Evolutionary conservation across 371 early-diverging fungal species (phyloP), one percentile per base, ranked within the genome.

Genomic region (Quaeritorhiza haematococci): DNA sequence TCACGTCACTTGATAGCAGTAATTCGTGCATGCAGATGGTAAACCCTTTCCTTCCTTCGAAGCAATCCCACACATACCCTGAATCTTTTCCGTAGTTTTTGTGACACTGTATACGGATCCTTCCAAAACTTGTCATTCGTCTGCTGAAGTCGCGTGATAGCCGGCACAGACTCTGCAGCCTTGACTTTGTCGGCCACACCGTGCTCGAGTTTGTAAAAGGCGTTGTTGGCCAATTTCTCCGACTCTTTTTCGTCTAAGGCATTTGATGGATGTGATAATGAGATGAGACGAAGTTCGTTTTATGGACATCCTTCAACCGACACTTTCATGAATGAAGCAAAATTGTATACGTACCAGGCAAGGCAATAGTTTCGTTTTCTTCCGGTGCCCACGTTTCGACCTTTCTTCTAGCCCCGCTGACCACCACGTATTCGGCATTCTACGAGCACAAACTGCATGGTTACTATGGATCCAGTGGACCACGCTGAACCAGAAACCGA

Each of bases 381-480:
- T 84, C 83, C 3, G 88, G 76, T 15, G 78, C 78, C 78, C 84
- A 91, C 32, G 76, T 79, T 59, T 90, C 92, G 5, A 84, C 78
- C 50, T 90, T 89, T 56, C 82, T 72, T 23, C 83, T 67, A 0
- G 91, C 94, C 1, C 95, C 96, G 27, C 74, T 72, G 0, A 83
- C 75, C 0, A 93, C 84, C 3, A 79, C 78, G 68, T 93, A 96
- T 17, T 75, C 74, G 0, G 90, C 59, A 61, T 91, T 91, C 89
- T 89, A 70, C 34, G 38, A 7, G 34, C 44, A 33, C 23, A 28
- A 32, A 42, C 28, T 56, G 21, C 24, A 27, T 24, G 38, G n/a
- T 7, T 3, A 3, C 29, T 32, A 2, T 42, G 33, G 47, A 23
- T 28, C 44, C n/a, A 33, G 1, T 49, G 26, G 42, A 28, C 13